Base-by-base conservation (phyloP, 2,329 filamentous ascomycete species). In the Aspergillus thermomutatus region DNA sequence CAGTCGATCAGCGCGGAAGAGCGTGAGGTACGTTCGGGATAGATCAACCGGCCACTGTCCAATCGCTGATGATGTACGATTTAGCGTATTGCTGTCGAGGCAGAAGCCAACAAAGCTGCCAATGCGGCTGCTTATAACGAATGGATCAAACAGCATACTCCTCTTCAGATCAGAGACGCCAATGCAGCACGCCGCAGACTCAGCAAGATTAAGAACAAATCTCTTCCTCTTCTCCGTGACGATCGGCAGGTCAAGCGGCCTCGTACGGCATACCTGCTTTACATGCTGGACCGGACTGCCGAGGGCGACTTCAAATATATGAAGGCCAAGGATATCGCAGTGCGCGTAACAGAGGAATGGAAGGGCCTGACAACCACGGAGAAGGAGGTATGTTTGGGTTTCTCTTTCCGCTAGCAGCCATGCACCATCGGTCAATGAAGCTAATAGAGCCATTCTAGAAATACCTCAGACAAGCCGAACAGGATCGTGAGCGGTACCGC, bases 91-190 rank as follows among this genome's bases (percentile, higher is more conserved):
- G 80, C 82, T 62, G 79, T 82, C 50, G 61, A 79, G 19, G 81
- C 80, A 51, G 77, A 76, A 54, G 66, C 80, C 57, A 79, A 77
- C 61, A 78, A 69, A 21, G 75, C 73, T 43, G 71, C 74, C 14
- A 80, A 79, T 50, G 62, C 69, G 21, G 71, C 73, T 21, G 75
- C 73, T 14, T 81, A 80, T 66, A 73, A 80, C 28, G 67, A 77
- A 57, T 89, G 83, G 83, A 69, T 89, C 21, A 69, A 79, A 31
- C 72, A 70, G 3, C 72, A 86, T 65, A 83, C 82, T 1, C 80
- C 83, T 9, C 74, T 82, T 4, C 69, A 87, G 65, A 87, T 89
- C 63, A 75, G 74, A 48, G 57, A 76, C 3, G 86, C 87, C 55
- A 89, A 89, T 68, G 66, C 61, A 10, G 87, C 87, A 10, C 83